These are phyloP conservation scores for Coemansia furcata DNA, from an alignment of 192 early-diverging fungal species.

Conservation along the genomic window DNA sequence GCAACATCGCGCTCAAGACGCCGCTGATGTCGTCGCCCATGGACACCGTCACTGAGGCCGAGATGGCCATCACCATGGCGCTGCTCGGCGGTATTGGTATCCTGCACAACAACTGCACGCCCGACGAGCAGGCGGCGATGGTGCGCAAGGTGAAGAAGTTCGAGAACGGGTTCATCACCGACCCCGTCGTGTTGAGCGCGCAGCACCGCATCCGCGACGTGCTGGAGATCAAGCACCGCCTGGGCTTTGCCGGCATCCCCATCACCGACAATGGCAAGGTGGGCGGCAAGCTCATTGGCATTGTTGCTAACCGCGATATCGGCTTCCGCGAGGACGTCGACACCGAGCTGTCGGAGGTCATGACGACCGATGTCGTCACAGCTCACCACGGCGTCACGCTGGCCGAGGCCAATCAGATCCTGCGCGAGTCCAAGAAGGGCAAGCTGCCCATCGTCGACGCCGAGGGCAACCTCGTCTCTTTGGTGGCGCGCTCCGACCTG, in stretches of 20 bases:
- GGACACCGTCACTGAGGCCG: conserved; percentile 98
- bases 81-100: conserved; percentile 93
- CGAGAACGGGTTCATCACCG: conserved; percentile 98
- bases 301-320: conserved; percentile 96
- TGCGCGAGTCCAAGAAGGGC: conserved; percentile 89
- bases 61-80: conserved; percentile 99
- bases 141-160: conserved; percentile 96
- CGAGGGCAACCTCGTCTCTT: conserved; percentile 77
- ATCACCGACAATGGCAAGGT: conserved; percentile 90
- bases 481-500: conserved; percentile 92
- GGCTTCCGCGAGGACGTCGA: conserved; percentile 79
- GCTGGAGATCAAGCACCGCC: conserved; percentile 77
- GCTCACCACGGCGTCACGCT: conserved; percentile 88
- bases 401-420: conserved; percentile 83
- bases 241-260: conserved; percentile 95
- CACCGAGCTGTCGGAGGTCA: conserved; percentile 69
- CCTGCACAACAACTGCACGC: conserved; percentile 96
- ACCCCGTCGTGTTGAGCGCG: conserved; percentile 85
- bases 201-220: conserved; percentile 83
- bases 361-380: conserved; percentile 87
- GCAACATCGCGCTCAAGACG: conserved; percentile 86
- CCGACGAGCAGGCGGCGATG: conserved; percentile 97
- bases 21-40: conserved; percentile 95
- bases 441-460: conserved; percentile 95
- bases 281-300: conserved; percentile 87